These are phyloP conservation scores for Chloropicon primus DNA, from an alignment of 139 green algal species.

Conservation along the genomic window DNA sequence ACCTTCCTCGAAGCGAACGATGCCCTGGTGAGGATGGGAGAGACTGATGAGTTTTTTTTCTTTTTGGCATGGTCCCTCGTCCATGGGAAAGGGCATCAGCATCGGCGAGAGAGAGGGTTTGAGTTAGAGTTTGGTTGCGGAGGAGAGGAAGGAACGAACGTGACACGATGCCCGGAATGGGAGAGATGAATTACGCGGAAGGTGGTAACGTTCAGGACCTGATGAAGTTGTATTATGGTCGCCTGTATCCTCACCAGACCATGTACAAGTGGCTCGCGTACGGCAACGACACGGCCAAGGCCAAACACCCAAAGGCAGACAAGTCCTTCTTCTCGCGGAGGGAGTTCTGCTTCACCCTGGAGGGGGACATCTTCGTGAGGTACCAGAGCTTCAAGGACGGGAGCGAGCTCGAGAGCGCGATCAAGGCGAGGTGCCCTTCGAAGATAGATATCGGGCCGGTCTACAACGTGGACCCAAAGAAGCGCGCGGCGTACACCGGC, in stretches of 20 bases:
- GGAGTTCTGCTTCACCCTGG: constrained; percentile 97
- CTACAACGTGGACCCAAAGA: constrained; percentile 79
- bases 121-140: too few species aligned
- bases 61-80: too few species aligned
- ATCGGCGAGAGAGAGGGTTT: too few species aligned
- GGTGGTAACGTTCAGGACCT: not conserved
- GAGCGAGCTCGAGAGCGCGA: constrained; percentile 45
- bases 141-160: too few species aligned
- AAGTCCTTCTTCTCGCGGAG: constrained; percentile 52
- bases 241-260: constrained; percentile 56
- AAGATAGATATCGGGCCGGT: constrained; percentile 98
- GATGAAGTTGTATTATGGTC: not conserved
- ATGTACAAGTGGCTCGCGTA: constrained; percentile 83
- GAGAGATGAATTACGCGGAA: not conserved
- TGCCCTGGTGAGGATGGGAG: too few species aligned
- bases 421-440: constrained; percentile 50
- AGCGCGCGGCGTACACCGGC: constrained; percentile 43
- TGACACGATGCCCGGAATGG: not conserved
- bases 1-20: too few species aligned
- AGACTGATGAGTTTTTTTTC: too few species aligned
- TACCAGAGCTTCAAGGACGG: constrained; percentile 92
- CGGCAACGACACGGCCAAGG: constrained; percentile 51
- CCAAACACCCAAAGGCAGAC: constrained; percentile 60
- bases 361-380: constrained; percentile 94
- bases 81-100: too few species aligned